These are phyloP conservation scores for Phytophthora hibernalis DNA, from an alignment of 352 stramenopile species.

Conservation along the genomic window DNA sequence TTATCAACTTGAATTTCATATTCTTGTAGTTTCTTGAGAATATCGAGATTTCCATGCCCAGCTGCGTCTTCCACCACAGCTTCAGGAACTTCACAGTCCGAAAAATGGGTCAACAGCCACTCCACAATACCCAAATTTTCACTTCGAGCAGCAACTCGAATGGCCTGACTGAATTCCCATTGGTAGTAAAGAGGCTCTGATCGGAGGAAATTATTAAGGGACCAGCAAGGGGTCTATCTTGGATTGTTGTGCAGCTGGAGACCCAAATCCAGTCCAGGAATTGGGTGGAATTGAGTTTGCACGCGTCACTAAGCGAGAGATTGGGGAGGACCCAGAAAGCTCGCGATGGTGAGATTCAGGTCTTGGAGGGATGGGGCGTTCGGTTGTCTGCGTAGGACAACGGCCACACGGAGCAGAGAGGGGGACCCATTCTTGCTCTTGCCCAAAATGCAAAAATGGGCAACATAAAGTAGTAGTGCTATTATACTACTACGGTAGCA, in stretches of 20 bases:
- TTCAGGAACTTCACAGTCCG: not conserved
- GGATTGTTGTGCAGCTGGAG: not conserved
- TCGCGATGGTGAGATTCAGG: not conserved
- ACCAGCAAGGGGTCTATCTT: not conserved
- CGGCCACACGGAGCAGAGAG: too few species aligned
- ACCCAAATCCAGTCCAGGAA: conserved; percentile 6
- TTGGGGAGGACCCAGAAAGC: not conserved
- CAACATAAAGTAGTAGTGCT: too few species aligned
- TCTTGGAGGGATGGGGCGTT: too few species aligned
- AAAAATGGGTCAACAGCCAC: conserved; percentile 7
- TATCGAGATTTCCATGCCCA: too few species aligned
- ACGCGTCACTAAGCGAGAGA: conserved; percentile 4
- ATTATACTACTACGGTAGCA: too few species aligned
- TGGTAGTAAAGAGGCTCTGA: conserved; percentile 1
- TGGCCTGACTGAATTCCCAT: not conserved
- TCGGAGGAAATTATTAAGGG: conserved; percentile 3
- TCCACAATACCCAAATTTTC: not conserved
- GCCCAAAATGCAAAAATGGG: too few species aligned
- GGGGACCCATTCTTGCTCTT: too few species aligned
- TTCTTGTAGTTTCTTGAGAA: too few species aligned
- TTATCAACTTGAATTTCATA: too few species aligned
- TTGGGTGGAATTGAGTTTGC: not conserved
- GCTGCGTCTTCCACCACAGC: too few species aligned
- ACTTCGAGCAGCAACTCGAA: not conserved
- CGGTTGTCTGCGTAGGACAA: too few species aligned